These are phyloP conservation scores for Neurospora hispaniola DNA, from an alignment of 495 filamentous ascomycete genomes.

Conservation along the genomic window DNA sequence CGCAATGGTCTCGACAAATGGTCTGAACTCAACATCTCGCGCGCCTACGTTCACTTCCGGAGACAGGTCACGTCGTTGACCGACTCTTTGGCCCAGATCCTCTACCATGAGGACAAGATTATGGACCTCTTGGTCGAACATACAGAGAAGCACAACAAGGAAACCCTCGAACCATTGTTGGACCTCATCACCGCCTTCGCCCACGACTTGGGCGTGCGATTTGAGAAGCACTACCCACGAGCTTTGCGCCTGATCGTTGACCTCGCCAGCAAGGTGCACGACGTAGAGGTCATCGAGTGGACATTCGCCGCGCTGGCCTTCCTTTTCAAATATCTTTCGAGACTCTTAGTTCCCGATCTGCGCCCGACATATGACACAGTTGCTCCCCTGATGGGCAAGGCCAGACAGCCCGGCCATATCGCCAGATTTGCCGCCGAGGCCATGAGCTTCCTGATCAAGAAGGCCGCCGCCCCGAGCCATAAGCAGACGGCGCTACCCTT, in stretches of 20 bases:
- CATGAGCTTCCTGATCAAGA: conserved; percentile 85
- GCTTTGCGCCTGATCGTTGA: conserved; percentile 56
- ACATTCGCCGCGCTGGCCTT: conserved; percentile 90
- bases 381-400: conserved; percentile 75
- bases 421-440: conserved; percentile 88
- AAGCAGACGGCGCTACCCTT: conserved; percentile 60
- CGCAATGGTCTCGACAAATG: conserved; percentile 73
- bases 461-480: conserved; percentile 64
- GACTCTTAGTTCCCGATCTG: conserved; percentile 73
- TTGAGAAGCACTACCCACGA: conserved; percentile 74
- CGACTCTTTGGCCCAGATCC: conserved; percentile 81
- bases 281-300: conserved; percentile 85
- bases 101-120: conserved; percentile 78
- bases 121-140: conserved; percentile 66
- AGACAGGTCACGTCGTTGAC: conserved; percentile 63
- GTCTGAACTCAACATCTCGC: conserved; percentile 80
- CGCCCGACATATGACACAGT: conserved; percentile 73
- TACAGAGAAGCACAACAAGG: conserved; percentile 62
- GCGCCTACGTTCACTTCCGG: conserved; percentile 62
- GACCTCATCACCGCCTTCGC: conserved; percentile 81
- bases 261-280: conserved; percentile 36
- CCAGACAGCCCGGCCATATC: conserved; percentile 71
- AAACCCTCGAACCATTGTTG: conserved; percentile 75
- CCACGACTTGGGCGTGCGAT: conserved; percentile 76
- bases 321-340: conserved; percentile 91